phyloP scores from a whole-genome alignment of 164 flowering plant species.

The Protea cynaroides region DNA sequence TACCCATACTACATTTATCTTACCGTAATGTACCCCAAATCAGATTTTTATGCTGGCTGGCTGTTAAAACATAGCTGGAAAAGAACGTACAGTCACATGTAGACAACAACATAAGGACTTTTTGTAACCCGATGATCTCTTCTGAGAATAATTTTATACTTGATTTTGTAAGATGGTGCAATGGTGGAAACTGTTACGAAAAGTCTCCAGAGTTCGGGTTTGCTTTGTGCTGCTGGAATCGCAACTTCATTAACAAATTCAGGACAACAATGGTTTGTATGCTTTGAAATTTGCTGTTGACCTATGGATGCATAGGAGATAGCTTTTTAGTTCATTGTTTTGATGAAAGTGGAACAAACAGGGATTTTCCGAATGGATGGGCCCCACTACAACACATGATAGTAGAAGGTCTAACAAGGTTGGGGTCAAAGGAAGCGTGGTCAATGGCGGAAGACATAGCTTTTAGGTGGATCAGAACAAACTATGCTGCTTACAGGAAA shows the following conservation, averaged over 20 bases:
- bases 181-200: slow-evolving; percentile 41
- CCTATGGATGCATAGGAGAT: too few relatives aligned
- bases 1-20: too few relatives aligned
- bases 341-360: slow-evolving; percentile 17
- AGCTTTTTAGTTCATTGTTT: background rate
- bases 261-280: slow-evolving; percentile 79
- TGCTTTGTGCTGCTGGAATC: slow-evolving; percentile 66
- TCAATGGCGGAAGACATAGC: slow-evolving; percentile 72
- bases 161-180: slow-evolving; percentile 32
- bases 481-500: slow-evolving; percentile 66
- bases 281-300: background rate
- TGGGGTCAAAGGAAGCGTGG: slow-evolving; percentile 45
- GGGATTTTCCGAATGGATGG: slow-evolving; percentile 99
- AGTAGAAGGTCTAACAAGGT: slow-evolving; percentile 73
- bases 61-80: too few relatives aligned
- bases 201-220: slow-evolving; percentile 57
- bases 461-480: slow-evolving; percentile 74
- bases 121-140: background rate
- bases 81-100: background rate
- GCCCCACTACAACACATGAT: slow-evolving; percentile 94
- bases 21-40: too few relatives aligned
- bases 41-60: too few relatives aligned
- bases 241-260: slow-evolving; percentile 73
- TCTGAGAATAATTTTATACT: slow-evolving; percentile 7
- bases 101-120: background rate